These are phyloP conservation scores for Rhizopogon sp. DNA, from an alignment of 768 basidiomycete genomes.

Conservation along the genomic window DNA sequence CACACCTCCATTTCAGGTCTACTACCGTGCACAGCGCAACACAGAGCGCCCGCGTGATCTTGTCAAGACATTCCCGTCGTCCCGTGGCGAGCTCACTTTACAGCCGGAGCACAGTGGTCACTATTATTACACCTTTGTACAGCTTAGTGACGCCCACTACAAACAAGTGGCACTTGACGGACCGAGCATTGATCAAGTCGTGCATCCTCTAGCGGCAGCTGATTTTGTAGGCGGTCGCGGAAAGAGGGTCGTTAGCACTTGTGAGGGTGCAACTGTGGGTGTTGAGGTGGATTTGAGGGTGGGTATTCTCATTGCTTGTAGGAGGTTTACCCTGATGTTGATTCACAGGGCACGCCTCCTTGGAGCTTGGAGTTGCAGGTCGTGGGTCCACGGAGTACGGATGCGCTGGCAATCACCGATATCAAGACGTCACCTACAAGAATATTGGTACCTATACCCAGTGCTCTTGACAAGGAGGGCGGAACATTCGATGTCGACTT, in stretches of 20 bases:
- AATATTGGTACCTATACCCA: slow-evolving; percentile 64
- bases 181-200: slow-evolving; percentile 78
- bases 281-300: slow-evolving; percentile 82
- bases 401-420: slow-evolving; percentile 48
- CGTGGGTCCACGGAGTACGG: slow-evolving; percentile 65
- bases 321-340: not conserved
- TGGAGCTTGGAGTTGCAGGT: slow-evolving; percentile 85
- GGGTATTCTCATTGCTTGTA: slow-evolving; percentile 14
- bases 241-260: slow-evolving; percentile 63
- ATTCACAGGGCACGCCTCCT: slow-evolving; percentile 74
- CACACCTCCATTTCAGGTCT: slow-evolving; percentile 82
- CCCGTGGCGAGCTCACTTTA: slow-evolving; percentile 75
- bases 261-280: slow-evolving; percentile 70
- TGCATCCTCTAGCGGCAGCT: slow-evolving; percentile 84
- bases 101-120: slow-evolving; percentile 88
- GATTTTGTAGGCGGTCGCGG: slow-evolving; percentile 56
- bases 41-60: slow-evolving; percentile 56
- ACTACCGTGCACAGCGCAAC: slow-evolving; percentile 72
- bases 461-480: slow-evolving; percentile 57
- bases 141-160: slow-evolving; percentile 84
- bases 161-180: slow-evolving; percentile 67
- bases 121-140: slow-evolving; percentile 77
- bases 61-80: slow-evolving; percentile 55
- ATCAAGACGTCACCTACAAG: slow-evolving; percentile 53
- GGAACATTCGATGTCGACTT: slow-evolving; percentile 79